phyloP scores from a whole-genome alignment of 768 basidiomycete genomes.

The Tulasnella sp. region DNA sequence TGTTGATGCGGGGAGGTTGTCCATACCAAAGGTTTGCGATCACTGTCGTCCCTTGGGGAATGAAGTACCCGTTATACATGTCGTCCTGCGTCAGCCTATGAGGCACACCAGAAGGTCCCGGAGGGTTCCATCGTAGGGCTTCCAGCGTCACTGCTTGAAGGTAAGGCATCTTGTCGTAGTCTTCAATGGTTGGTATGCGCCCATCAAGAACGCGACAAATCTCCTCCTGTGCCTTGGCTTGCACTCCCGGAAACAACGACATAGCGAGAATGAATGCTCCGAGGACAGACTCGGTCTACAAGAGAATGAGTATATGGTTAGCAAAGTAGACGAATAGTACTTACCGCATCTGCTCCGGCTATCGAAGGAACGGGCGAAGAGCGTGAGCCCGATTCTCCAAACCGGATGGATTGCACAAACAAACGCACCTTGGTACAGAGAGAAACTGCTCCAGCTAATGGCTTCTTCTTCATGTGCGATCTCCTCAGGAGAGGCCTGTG shows the following conservation, averaged over 20 bases:
- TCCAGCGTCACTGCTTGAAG: constrained; percentile 4
- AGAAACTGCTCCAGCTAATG: neutral
- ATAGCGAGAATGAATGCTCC: constrained; percentile 20
- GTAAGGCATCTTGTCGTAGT: constrained; percentile 15
- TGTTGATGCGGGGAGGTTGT: neutral
- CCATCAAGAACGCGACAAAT: constrained; percentile 5
- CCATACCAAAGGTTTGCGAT: constrained; percentile 19
- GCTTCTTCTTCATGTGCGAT: neutral
- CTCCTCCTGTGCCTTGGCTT: constrained; percentile 6
- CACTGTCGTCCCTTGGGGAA: constrained; percentile 15
- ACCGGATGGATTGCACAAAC: neutral
- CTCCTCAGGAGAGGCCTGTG: neutral
- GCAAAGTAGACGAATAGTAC: neutral
- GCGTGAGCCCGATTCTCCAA: neutral
- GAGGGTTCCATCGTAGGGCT: constrained; percentile 8
- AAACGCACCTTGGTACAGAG: neutral
- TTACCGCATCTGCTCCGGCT: neutral
- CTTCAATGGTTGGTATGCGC: constrained; percentile 14
- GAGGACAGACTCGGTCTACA: constrained; percentile 5
- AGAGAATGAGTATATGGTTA: neutral
- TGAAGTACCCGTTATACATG: constrained; percentile 18
- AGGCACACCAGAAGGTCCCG: neutral
- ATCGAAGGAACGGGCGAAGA: neutral
- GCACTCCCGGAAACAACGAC: constrained; percentile 18
- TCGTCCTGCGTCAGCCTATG: constrained; percentile 19